Percentiles rank a stretch among this genome's conserved stretches.
phyloP scores from a whole-genome alignment of 306 rosid species.

The Vigna unguiculata region DNA sequence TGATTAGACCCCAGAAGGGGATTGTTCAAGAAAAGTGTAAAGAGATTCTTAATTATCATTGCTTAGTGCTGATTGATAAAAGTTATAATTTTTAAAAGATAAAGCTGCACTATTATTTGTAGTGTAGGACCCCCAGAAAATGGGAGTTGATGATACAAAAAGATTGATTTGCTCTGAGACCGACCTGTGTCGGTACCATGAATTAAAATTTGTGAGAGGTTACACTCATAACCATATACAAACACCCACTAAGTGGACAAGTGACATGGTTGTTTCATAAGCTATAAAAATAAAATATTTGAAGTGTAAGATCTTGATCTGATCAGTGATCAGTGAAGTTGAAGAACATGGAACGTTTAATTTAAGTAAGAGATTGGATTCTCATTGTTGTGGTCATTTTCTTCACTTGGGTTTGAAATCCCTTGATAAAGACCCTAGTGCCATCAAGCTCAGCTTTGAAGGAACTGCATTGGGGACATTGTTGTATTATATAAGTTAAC shows the following conservation, averaged over 20 bases:
- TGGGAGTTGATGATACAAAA: slow-evolving; percentile 7
- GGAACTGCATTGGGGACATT: slow-evolving; percentile 8
- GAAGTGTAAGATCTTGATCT: slow-evolving; percentile 44
- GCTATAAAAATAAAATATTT: slow-evolving; percentile 17
- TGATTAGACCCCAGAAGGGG: slow-evolving; percentile 34
- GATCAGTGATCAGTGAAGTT: slow-evolving; percentile 15
- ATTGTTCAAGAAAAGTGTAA: slow-evolving; percentile 19
- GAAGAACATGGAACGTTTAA: neutral
- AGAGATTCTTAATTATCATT: slow-evolving; percentile 30
- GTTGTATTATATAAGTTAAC: neutral
- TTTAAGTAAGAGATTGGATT: neutral
- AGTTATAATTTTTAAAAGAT: neutral
- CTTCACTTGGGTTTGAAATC: slow-evolving; percentile 7
- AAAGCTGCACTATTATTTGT: slow-evolving; percentile 25
- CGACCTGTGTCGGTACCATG: slow-evolving; percentile 12
- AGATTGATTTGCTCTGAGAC: neutral
- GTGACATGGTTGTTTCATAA: slow-evolving; percentile 6
- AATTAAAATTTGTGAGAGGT: slow-evolving; percentile 3
- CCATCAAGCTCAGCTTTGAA: slow-evolving; percentile 39
- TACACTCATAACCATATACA: neutral
- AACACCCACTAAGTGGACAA: slow-evolving; percentile 38
- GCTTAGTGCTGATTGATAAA: slow-evolving; percentile 8
- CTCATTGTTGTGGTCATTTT: neutral
- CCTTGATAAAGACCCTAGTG: slow-evolving; percentile 16
- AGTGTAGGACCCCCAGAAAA: slow-evolving; percentile 21